Conservation (phyloP, 1,284 basidiomycete genomes). For the Pseudozyma sp. region DNA sequence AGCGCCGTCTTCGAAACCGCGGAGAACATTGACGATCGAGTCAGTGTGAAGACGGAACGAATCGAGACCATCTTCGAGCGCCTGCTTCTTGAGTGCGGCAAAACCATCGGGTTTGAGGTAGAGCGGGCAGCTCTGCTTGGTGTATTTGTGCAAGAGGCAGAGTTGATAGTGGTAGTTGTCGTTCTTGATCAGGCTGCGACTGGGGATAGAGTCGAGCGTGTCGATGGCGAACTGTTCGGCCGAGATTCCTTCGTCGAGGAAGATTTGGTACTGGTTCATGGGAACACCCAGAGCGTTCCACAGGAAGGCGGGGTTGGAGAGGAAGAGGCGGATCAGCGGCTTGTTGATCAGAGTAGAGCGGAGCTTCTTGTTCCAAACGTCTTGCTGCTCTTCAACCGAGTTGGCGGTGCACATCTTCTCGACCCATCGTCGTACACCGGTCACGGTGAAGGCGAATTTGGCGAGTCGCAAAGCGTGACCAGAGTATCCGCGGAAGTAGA, state of each 20-base stretch:
- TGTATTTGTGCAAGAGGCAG: slow-evolving; percentile 77
- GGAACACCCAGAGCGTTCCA: slow-evolving; percentile 87
- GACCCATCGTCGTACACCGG: slow-evolving; percentile 75
- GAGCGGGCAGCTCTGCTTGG: slow-evolving; percentile 77
- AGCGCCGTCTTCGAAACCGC: slow-evolving; percentile 59
- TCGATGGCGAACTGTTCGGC: slow-evolving; percentile 67
- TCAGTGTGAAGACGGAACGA: slow-evolving; percentile 83
- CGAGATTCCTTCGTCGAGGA: slow-evolving; percentile 75
- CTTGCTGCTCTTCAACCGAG: slow-evolving; percentile 75
- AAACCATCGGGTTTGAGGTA: slow-evolving; percentile 80
- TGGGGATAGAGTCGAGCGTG: slow-evolving; percentile 66
- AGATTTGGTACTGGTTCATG: slow-evolving; percentile 78
- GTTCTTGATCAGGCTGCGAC: slow-evolving; percentile 57
- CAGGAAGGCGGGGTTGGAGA: slow-evolving; percentile 74
- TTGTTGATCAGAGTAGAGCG: slow-evolving; percentile 78
- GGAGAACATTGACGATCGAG: slow-evolving; percentile 78
- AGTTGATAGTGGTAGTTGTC: slow-evolving; percentile 70
- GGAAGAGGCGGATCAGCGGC: slow-evolving; percentile 74
- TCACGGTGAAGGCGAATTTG: slow-evolving; percentile 75
- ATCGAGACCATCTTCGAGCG: slow-evolving; percentile 72
- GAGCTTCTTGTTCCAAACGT: slow-evolving; percentile 76
- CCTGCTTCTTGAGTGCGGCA: slow-evolving; percentile 73
- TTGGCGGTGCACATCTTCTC: slow-evolving; percentile 74
- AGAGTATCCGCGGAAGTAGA: slow-evolving; percentile 81
- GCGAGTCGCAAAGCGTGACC: slow-evolving; percentile 75